phyloP scores from a whole-genome alignment of 73 alveolate species.

The Tetrahymena elliotti region DNA sequence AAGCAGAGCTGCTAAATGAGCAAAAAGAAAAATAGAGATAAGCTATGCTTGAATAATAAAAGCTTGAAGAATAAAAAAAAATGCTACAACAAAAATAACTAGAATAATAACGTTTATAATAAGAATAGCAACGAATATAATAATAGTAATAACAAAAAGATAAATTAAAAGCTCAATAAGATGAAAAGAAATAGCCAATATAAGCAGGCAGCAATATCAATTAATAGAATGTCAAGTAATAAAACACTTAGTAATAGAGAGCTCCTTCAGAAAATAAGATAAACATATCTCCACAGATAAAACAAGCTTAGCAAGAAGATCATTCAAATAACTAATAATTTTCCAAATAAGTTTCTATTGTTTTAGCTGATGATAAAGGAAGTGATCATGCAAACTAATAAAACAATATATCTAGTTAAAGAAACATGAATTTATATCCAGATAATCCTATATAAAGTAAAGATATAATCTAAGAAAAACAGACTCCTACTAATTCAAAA shows the following conservation, averaged over 20 bases:
- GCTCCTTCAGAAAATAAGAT: neutral
- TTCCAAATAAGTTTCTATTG: neutral
- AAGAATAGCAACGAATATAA: neutral
- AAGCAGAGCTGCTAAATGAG: neutral
- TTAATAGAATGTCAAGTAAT: no score
- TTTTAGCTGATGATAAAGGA: neutral
- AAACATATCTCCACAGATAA: neutral
- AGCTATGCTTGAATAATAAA: neutral
- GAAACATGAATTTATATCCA: neutral
- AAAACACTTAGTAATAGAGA: no score
- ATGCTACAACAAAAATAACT: neutral
- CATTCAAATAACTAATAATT: neutral
- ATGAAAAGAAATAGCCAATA: neutral
- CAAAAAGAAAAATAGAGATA: neutral
- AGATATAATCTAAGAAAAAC: neutral
- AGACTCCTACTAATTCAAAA: neutral
- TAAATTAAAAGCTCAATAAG: neutral
- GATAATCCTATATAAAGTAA: neutral
- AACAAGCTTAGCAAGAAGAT: neutral
- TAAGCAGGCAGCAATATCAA: neutral
- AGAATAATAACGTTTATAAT: neutral
- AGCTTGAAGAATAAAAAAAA: neutral
- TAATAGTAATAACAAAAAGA: neutral
- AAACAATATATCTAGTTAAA: neutral
- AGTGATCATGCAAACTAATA: neutral